A percentile compares a stretch with the other conserved stretches of the same genome.
phyloP scores from a whole-genome alignment of 2,329 filamentous ascomycete genomes.

The Alternaria hordeiaustralica region DNA sequence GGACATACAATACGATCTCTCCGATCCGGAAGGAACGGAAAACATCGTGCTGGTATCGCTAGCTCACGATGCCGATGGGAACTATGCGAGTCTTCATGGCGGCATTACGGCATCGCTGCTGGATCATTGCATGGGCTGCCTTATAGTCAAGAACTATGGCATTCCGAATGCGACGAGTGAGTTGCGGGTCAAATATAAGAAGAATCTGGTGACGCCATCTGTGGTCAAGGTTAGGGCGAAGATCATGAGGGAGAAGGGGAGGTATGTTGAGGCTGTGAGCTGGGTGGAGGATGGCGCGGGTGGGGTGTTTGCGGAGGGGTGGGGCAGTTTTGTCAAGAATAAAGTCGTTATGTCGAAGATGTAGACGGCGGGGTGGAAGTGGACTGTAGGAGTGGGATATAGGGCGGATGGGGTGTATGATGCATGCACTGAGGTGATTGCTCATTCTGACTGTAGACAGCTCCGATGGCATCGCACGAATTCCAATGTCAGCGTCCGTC shows the following conservation, averaged over 20 bases:
- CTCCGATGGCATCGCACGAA: not conserved
- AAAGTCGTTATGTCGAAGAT: constrained; percentile 6
- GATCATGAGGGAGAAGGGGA: constrained; percentile 28
- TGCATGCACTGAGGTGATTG: not conserved
- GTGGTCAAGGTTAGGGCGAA: constrained; percentile 28
- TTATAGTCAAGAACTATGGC: constrained; percentile 22
- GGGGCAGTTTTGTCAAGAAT: constrained; percentile 27
- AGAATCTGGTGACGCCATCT: constrained; percentile 27
- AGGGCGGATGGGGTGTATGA: not conserved
- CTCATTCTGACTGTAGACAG: not conserved
- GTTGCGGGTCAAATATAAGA: constrained; percentile 33
- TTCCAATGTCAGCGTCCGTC: not conserved
- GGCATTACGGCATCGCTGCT: constrained; percentile 33
- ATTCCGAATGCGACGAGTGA: constrained; percentile 27
- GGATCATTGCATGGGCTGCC: constrained; percentile 35
- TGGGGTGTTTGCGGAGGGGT: constrained; percentile 30
- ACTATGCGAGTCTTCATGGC: constrained; percentile 29
- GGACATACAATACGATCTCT: constrained; percentile 16
- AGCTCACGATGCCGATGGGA: constrained; percentile 30
- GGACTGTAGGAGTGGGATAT: not conserved
- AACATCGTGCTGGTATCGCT: constrained; percentile 27
- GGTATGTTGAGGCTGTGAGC: constrained; percentile 28
- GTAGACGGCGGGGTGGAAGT: not conserved
- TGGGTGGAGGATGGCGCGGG: constrained; percentile 35
- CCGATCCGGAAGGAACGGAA: constrained; percentile 26